phyloP scores from a whole-genome alignment of 169 alveolate species.

The Cyclospora cayetanensis region DNA sequence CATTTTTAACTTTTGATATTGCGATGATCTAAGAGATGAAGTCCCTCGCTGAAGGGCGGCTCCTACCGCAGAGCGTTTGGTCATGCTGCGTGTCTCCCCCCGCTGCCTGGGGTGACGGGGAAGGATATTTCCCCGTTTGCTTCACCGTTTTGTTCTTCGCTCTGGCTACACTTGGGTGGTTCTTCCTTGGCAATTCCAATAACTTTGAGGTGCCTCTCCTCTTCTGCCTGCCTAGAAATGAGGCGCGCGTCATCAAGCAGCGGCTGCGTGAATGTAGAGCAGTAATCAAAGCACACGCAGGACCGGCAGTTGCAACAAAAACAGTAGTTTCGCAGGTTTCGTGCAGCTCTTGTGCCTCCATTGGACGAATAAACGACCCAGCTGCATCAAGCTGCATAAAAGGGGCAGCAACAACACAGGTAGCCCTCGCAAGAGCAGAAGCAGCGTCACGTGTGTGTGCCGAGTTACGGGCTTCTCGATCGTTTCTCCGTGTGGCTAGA shows the following conservation, averaged over 20 bases:
- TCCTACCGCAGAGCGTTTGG: conserved; percentile 7
- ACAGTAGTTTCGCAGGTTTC: too few relatives aligned
- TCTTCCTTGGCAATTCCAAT: neutral
- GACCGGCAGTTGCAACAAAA: neutral
- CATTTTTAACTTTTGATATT: too few relatives aligned
- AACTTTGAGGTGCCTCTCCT: neutral
- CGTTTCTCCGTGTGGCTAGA: neutral
- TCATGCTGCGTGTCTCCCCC: conserved; percentile 1
- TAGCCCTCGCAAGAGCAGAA: conserved; percentile 36
- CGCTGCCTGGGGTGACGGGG: neutral
- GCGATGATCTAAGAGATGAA: neutral
- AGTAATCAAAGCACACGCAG: neutral
- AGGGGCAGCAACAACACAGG: conserved; percentile 20
- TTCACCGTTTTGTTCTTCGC: neutral
- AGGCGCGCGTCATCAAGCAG: neutral
- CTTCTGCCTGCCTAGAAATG: neutral
- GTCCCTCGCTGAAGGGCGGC: neutral
- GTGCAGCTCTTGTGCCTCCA: too few relatives aligned
- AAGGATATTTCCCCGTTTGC: neutral
- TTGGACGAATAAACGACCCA: neutral
- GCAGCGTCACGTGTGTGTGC: conserved; percentile 1
- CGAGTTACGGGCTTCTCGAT: neutral
- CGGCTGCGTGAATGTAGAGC: neutral
- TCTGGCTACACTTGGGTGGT: neutral
- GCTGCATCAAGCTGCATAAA: neutral